phyloP scores from a whole-genome alignment of 2,329 filamentous ascomycete genomes.

The Fusarium sp. region DNA sequence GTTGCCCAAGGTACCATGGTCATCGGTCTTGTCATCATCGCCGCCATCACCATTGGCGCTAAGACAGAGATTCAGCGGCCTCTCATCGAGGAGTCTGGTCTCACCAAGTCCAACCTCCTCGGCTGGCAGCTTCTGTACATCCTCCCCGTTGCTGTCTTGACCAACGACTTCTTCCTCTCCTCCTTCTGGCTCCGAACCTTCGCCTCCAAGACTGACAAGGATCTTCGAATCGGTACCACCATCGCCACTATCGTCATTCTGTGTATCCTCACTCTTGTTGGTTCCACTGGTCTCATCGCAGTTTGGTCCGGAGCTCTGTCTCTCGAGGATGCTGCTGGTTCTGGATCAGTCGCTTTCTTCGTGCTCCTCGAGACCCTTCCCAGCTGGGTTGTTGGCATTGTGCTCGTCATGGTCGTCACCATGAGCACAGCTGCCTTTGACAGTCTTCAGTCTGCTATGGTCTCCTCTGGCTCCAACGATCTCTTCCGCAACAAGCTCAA shows the following conservation, averaged over 20 bases:
- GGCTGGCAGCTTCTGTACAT: slow-evolving; percentile 91
- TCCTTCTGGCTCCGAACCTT: slow-evolving; percentile 88
- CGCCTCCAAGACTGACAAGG: slow-evolving; percentile 79
- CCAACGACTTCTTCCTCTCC: slow-evolving; percentile 88
- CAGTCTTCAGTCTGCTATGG: slow-evolving; percentile 83
- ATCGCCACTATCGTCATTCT: slow-evolving; percentile 73
- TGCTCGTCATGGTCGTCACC: slow-evolving; percentile 82
- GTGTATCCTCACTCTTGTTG: slow-evolving; percentile 77
- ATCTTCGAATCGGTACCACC: slow-evolving; percentile 79
- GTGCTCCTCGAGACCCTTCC: slow-evolving; percentile 77
- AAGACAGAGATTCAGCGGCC: slow-evolving; percentile 77
- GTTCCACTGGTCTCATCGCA: slow-evolving; percentile 77
- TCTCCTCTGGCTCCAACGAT: slow-evolving; percentile 86
- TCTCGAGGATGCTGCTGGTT: slow-evolving; percentile 62
- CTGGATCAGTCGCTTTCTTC: slow-evolving; percentile 78
- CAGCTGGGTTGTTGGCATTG: slow-evolving; percentile 82
- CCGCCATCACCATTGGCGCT: slow-evolving; percentile 79
- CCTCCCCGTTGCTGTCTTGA: slow-evolving; percentile 80
- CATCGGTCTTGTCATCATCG: slow-evolving; percentile 76
- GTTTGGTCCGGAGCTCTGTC: slow-evolving; percentile 80
- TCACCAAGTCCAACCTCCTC: slow-evolving; percentile 74
- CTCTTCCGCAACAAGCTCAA: slow-evolving; percentile 84
- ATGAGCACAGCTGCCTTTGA: slow-evolving; percentile 84
- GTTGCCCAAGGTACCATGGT: slow-evolving; percentile 85
- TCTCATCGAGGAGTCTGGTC: slow-evolving; percentile 73